Base-by-base conservation (phyloP, 1,284 basidiomycete genomes). In the Takashimella koratensis region DNA sequence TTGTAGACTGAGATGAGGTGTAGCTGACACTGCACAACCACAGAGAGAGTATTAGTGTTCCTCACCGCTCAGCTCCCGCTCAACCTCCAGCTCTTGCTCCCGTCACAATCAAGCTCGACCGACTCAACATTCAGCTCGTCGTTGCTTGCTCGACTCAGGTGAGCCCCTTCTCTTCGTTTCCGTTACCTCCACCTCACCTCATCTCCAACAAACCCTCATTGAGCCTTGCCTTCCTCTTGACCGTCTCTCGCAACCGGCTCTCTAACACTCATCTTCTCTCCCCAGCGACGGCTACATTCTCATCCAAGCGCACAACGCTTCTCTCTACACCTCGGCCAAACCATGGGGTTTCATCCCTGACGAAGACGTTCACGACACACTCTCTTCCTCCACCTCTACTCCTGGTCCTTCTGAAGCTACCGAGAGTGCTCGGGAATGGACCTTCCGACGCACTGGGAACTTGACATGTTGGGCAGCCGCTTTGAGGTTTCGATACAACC, bases 391-490 rank as follows among this genome's bases (percentile, higher is more conserved):
- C 26, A 23, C 23, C 23, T 12, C 49, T 4, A 43, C 43, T 4
- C 48, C 47, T 4, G 43, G 40, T 5, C 46, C 52, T 36, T 51
- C 25, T 5, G 64, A 56, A n/a, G 47, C 24, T 5, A 50, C 44
- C 8, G 63, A 63, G 10, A 61, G 54, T 23, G 66, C 64, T 13
- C 47, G 53, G 22, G 66, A 68, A 19, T 76, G 73, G 74, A 76
- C 75, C 10, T 76, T 76, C 55, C 60, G 73, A 27, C 58, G 64
- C 20, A 67, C 68, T 5, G 68, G 63, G 3, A 76, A 76, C 48
- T 53, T 76, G 43, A 72, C 71, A 11, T 67, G 64, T 36, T 75
- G 68, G 65, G 74, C 68, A 41, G 75, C 75, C 6, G 71, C 74
- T n/a, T 50, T 76, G 19, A 57, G 65, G 19, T 63, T 65, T 27